Percentiles rank a stretch among this genome's conserved stretches.
Conservation (phyloP, 2,329 filamentous ascomycete genomes). For the Stachybotrys echinatus region DNA sequence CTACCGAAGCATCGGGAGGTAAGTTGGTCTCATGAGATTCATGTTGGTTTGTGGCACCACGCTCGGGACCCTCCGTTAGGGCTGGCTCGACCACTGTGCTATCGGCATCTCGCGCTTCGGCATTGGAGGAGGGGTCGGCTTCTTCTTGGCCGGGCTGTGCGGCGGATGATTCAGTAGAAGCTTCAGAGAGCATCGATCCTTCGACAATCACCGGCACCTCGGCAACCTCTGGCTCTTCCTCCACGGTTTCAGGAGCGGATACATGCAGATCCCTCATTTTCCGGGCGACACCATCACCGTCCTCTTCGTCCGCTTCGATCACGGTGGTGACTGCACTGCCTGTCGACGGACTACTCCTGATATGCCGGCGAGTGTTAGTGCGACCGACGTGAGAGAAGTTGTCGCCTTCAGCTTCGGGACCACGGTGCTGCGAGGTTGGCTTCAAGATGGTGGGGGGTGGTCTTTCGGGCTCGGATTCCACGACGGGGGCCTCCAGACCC, state of each 20-base stretch:
- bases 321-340: constrained; percentile 77
- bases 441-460: constrained; percentile 30
- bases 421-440: constrained; percentile 21
- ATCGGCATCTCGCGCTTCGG: neutral
- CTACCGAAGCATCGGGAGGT: neutral
- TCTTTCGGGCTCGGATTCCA: constrained; percentile 36
- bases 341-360: constrained; percentile 72
- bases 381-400: constrained; percentile 47
- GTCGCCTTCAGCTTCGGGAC: constrained; percentile 35
- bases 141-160: neutral
- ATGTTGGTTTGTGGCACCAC: neutral
- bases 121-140: neutral
- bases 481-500: constrained; percentile 56
- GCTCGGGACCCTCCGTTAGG: neutral
- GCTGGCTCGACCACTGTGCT: neutral
- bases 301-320: constrained; percentile 76
- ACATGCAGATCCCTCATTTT: constrained; percentile 43
- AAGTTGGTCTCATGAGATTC: neutral
- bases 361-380: constrained; percentile 77
- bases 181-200: constrained; percentile 17
- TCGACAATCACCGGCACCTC: constrained; percentile 38
- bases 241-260: constrained; percentile 52
- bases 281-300: constrained; percentile 40
- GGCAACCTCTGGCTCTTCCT: constrained; percentile 38
- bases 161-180: neutral